Conservation (phyloP, 2,329 filamentous ascomycete genomes). For the Thelonectria rubi region DNA sequence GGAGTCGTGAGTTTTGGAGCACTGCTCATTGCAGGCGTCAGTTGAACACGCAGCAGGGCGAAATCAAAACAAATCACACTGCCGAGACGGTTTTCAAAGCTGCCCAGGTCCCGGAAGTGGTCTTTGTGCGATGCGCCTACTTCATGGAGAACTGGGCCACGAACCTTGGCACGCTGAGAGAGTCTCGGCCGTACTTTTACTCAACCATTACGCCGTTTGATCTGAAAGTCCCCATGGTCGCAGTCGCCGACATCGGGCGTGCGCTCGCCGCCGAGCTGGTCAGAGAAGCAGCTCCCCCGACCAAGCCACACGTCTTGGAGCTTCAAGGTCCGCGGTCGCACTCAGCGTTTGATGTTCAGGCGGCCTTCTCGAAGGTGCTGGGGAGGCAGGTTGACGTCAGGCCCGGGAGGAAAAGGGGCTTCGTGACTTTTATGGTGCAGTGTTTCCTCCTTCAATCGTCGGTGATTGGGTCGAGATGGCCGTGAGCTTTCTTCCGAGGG, state of each 20-base stretch:
- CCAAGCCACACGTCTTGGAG: slow-evolving; percentile 44
- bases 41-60: slow-evolving; percentile 43
- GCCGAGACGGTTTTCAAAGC: slow-evolving; percentile 42
- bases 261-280: slow-evolving; percentile 39
- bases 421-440: slow-evolving; percentile 27
- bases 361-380: slow-evolving; percentile 41
- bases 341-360: slow-evolving; percentile 42
- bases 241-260: slow-evolving; percentile 38
- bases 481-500: slow-evolving; percentile 42
- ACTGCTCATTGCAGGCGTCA: neutral
- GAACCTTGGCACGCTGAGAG: slow-evolving; percentile 40
- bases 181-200: slow-evolving; percentile 43
- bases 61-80: slow-evolving; percentile 48
- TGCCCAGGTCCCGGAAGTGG: slow-evolving; percentile 34
- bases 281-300: slow-evolving; percentile 30
- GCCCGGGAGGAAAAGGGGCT: slow-evolving; percentile 34
- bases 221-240: slow-evolving; percentile 46
- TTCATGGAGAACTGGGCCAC: slow-evolving; percentile 53
- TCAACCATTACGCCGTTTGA: slow-evolving; percentile 48
- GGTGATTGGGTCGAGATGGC: slow-evolving; percentile 46
- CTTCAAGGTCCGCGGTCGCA: slow-evolving; percentile 45
- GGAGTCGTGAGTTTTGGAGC: slow-evolving; percentile 42
- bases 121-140: slow-evolving; percentile 47
- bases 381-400: slow-evolving; percentile 41
- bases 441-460: slow-evolving; percentile 40